phyloP scores from a whole-genome alignment of 164 flowering plant genomes.

The grape (Vitis vinifera) region DNA sequence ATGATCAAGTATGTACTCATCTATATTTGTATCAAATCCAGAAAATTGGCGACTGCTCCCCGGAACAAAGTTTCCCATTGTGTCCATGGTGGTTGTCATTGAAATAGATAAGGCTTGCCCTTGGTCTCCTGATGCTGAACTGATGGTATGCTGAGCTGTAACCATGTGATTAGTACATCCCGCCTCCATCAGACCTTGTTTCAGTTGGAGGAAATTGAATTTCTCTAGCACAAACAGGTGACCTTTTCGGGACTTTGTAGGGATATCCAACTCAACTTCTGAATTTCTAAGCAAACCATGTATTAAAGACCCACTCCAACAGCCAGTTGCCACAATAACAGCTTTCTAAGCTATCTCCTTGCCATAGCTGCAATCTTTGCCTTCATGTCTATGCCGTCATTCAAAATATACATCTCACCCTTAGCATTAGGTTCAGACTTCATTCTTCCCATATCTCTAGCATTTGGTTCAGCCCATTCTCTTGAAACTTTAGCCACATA shows the following conservation, averaged over 20 bases:
- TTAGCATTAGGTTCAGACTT: too few species aligned
- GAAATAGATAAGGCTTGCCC: slow-evolving; percentile 64
- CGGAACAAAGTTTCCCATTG: slow-evolving; percentile 25
- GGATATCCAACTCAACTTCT: slow-evolving; percentile 52
- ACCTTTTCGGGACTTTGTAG: slow-evolving; percentile 94
- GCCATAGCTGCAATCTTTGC: too few species aligned
- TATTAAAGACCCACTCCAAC: slow-evolving; percentile 91
- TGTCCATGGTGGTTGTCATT: slow-evolving; percentile 85
- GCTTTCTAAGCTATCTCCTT: too few species aligned
- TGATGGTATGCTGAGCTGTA: slow-evolving; percentile 8
- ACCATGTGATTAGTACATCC: slow-evolving; percentile 66
- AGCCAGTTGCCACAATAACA: slow-evolving; percentile 70
- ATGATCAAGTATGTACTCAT: too few species aligned
- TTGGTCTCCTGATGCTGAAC: slow-evolving; percentile 33
- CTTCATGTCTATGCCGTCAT: too few species aligned
- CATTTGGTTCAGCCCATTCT: too few species aligned
- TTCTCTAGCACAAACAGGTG: slow-evolving; percentile 80
- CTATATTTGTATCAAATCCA: too few species aligned
- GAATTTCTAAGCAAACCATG: slow-evolving; percentile 43
- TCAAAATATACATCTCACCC: too few species aligned
- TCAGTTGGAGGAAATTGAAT: slow-evolving; percentile 50
- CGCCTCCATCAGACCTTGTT: slow-evolving; percentile 91
- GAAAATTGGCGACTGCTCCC: slow-evolving; percentile 23
- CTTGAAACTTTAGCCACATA: too few species aligned
- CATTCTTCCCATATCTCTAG: too few species aligned